Conservation (phyloP, 2,329 filamentous ascomycete species). For the Colletotrichum tabaci region DNA sequence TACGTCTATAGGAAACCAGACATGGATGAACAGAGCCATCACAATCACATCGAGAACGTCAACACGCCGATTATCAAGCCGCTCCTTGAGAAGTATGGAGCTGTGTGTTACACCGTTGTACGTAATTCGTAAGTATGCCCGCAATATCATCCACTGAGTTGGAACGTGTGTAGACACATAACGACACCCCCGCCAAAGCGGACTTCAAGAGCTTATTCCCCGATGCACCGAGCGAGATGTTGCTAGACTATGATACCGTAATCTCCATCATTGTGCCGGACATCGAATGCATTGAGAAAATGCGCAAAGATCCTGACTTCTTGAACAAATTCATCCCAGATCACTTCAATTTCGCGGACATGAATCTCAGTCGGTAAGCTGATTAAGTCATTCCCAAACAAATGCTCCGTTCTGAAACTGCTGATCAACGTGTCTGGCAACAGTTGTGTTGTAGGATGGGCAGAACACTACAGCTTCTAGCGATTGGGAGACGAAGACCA, state of each 20-base stretch:
- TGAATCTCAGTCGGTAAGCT: constrained; percentile 15
- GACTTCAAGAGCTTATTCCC: constrained; percentile 17
- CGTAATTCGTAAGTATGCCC: not conserved
- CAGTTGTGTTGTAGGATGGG: constrained; percentile 24
- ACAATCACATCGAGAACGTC: constrained; percentile 9
- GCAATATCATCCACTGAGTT: not conserved
- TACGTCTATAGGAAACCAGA: constrained; percentile 23
- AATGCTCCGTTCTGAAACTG: too few species aligned
- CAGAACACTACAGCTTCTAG: constrained; percentile 8
- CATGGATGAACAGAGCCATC: constrained; percentile 26
- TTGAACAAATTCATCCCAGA: constrained; percentile 15
- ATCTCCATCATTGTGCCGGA: constrained; percentile 22
- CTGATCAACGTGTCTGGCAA: too few species aligned
- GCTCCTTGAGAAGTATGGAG: constrained; percentile 20
- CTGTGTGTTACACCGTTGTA: constrained; percentile 16
- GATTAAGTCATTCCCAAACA: too few species aligned
- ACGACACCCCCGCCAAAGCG: constrained; percentile 19
- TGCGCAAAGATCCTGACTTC: constrained; percentile 28
- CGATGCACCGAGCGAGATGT: constrained; percentile 3
- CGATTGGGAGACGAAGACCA: too few species aligned
- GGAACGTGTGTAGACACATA: constrained; percentile 2
- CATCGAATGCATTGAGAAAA: constrained; percentile 18
- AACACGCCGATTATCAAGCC: constrained; percentile 8
- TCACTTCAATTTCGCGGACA: constrained; percentile 32
- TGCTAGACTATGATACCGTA: constrained; percentile 12